Evolutionary conservation across 2,329 filamentous ascomycete genomes (phyloP).

Genomic region (Alternaria sp.): DNA sequence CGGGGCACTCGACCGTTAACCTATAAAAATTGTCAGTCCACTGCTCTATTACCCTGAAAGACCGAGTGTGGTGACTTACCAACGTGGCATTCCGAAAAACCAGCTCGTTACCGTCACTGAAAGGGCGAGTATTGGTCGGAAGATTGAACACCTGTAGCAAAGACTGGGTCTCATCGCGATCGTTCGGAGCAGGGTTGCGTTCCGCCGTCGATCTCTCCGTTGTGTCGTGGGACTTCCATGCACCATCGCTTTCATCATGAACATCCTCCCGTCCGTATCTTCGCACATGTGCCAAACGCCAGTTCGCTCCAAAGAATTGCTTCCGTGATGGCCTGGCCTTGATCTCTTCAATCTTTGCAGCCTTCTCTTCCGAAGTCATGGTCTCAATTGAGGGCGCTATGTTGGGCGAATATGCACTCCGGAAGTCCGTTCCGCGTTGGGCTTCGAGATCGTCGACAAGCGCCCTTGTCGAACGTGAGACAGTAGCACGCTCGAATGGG

Average conservation of each 20-base stretch:
- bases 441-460: neutral
- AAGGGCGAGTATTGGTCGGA: conserved; percentile 32
- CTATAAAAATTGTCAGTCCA: conserved; percentile 16
- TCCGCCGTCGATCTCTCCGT: neutral
- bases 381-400: conserved; percentile 12
- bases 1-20: conserved; percentile 29
- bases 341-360: conserved; percentile 32
- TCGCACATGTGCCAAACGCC: conserved; percentile 25
- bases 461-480: neutral
- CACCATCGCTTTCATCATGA: conserved; percentile 25
- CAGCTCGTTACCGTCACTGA: conserved; percentile 33
- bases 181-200: neutral
- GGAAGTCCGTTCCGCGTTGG: conserved; percentile 12
- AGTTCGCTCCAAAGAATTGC: conserved; percentile 24
- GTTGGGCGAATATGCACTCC: conserved; percentile 10
- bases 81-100: conserved; percentile 36
- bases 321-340: conserved; percentile 46
- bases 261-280: conserved; percentile 15
- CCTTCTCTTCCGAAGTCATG: conserved; percentile 29
- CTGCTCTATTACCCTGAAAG: neutral
- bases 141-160: conserved; percentile 27
- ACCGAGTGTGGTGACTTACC: conserved; percentile 12
- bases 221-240: conserved; percentile 7
- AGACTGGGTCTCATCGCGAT: neutral
- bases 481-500: conserved; percentile 8